Base-by-base conservation (phyloP, 169 alveolate species). In the Eimeria falciformis region DNA sequence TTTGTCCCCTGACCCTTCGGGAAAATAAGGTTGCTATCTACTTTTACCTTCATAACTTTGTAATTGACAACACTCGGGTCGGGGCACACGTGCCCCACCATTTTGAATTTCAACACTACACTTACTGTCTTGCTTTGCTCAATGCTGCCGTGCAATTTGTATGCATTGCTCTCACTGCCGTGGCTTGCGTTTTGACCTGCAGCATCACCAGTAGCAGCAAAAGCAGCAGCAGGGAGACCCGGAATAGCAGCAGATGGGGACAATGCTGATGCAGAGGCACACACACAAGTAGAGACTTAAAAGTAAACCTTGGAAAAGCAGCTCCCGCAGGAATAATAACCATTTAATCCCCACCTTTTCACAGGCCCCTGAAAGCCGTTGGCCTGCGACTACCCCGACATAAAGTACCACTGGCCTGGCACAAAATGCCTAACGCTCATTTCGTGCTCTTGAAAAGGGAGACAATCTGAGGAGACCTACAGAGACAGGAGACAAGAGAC, bases 81-180 rank as follows among this genome's bases (percentile, higher is more conserved):
- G 23, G 97, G 97, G 3, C 98, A 98, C 65, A 92, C 95, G 81
- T 97, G 98, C 2, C 98, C 97, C 46, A 96, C 97, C 98, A 96
- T 96, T 97, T 97, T 97, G 88, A 96, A 94, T 55, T 96, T 71
- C 96, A 97, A 96, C 25, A 96, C 98, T 11, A 96, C 95, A 81
- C 96, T 96, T 3, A 94, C 95, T n/a, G 98, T 94, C 75, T 95
- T 95, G 5, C 98, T 97, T 93, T 96, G 97, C 5, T 97, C 94
- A 29, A 96, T 96, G 40, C 97, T 95, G 58, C 98, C n/a, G n/a
- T n/a, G n/a, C n/a, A n/a, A n/a, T 58, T 97, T 92, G 69, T 97
- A 97, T 29, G 98, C 98, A 90, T 97, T 96, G 83, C 96, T 91
- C 86, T 96, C 97, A 12, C 97, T 95, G 17, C 98, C 98, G 85